phyloP scores from a whole-genome alignment of 768 basidiomycete species.

The Psilocybe tampanensis region DNA sequence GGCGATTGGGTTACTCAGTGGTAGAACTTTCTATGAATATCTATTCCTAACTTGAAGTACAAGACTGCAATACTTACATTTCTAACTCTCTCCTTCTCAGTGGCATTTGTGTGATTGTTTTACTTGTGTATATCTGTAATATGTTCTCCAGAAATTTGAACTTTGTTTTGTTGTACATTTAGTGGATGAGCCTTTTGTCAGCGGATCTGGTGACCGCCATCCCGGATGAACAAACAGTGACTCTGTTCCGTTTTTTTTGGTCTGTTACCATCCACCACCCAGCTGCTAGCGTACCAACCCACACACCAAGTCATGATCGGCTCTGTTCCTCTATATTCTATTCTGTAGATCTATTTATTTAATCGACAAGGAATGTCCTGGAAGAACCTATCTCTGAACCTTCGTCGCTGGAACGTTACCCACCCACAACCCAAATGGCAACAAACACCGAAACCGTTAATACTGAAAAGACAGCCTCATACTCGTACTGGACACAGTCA shows the following conservation, averaged over 20 bases:
- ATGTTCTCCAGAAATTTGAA: no score
- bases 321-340: neutral
- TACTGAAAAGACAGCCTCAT: neutral
- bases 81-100: no score
- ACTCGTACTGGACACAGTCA: neutral
- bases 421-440: neutral
- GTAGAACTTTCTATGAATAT: slow-evolving; percentile 31
- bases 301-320: neutral
- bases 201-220: no score
- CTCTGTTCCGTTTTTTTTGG: neutral
- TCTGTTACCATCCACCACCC: neutral
- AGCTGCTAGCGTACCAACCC: neutral
- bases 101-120: no score
- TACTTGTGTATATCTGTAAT: no score
- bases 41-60: slow-evolving; percentile 20
- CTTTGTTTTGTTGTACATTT: no score
- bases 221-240: no score
- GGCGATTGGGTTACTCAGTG: slow-evolving; percentile 11
- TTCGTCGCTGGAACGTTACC: neutral
- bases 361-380: neutral
- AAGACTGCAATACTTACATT: neutral
- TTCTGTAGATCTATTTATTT: no score
- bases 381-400: neutral
- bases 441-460: neutral
- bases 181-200: no score